phyloP scores from a whole-genome alignment of 768 basidiomycete species.

The Rhizopogon roseolus region DNA sequence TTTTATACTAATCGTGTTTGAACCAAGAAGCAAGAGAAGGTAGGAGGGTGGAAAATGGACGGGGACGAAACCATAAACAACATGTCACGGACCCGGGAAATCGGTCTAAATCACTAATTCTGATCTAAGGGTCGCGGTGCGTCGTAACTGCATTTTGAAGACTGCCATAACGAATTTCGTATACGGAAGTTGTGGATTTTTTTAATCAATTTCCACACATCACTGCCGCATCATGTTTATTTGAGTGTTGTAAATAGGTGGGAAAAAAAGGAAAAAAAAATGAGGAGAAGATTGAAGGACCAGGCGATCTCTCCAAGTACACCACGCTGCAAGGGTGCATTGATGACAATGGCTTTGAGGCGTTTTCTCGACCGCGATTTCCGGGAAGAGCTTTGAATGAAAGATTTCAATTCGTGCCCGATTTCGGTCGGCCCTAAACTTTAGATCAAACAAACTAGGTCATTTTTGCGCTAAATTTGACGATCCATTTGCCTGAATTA shows the following conservation, averaged over 20 bases:
- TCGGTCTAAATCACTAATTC: slow-evolving; percentile 53
- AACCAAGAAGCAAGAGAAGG: slow-evolving; percentile 27
- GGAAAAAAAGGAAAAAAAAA: slow-evolving; percentile 9
- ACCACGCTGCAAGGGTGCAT: neutral
- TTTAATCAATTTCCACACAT: slow-evolving; percentile 35
- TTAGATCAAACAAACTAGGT: neutral
- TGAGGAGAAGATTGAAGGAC: slow-evolving; percentile 1
- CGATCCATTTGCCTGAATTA: slow-evolving; percentile 21
- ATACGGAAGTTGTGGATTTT: slow-evolving; percentile 39
- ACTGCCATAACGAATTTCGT: slow-evolving; percentile 35
- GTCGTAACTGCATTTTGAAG: slow-evolving; percentile 37
- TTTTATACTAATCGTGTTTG: slow-evolving; percentile 42
- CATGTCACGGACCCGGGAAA: slow-evolving; percentile 34
- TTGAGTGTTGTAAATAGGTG: slow-evolving; percentile 17
- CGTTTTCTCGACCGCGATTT: neutral
- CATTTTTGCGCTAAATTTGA: slow-evolving; percentile 9
- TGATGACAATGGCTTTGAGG: neutral
- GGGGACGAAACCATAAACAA: slow-evolving; percentile 28
- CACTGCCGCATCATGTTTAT: slow-evolving; percentile 23
- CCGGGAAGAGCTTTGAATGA: neutral
- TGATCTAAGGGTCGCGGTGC: slow-evolving; percentile 72
- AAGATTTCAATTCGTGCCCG: slow-evolving; percentile 3
- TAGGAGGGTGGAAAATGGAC: slow-evolving; percentile 35
- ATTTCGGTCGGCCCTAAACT: slow-evolving; percentile 8
- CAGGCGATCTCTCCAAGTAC: neutral